Evolutionary conservation across 768 basidiomycete genomes (phyloP).

Genomic region (Mycena metata): DNA sequence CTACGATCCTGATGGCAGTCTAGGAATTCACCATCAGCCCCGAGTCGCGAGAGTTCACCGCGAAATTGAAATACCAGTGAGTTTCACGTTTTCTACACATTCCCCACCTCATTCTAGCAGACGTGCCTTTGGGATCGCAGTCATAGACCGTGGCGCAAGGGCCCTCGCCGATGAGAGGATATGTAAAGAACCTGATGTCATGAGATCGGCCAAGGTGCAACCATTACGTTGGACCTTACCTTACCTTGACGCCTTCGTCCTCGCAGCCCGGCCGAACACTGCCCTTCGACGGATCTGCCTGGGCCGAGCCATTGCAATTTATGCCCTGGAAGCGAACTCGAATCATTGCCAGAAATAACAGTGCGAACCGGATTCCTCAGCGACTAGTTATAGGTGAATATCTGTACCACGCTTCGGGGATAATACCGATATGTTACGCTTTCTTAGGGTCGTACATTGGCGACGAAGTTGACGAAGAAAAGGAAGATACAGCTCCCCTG

Average conservation of each 20-base stretch:
- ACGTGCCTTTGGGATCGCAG: neutral
- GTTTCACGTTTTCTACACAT: no score
- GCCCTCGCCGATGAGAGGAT: neutral
- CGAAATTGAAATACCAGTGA: no score
- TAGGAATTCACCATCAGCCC: no score
- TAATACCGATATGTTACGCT: neutral
- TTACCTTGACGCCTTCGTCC: no score
- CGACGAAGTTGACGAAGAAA: neutral
- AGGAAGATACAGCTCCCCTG: no score
- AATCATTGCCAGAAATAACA: conserved; percentile 5
- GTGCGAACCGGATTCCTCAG: neutral
- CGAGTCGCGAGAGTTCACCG: no score
- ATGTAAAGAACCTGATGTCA: neutral
- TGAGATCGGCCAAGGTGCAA: conserved; percentile 1
- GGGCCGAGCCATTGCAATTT: neutral
- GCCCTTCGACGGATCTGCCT: neutral
- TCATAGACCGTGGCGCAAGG: neutral
- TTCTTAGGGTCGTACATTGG: neutral
- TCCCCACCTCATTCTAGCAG: no score
- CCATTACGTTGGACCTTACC: neutral
- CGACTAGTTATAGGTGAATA: conserved; percentile 6
- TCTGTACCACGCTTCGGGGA: neutral
- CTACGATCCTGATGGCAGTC: neutral
- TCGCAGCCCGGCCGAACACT: neutral
- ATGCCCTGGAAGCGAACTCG: neutral